phyloP scores from a whole-genome alignment of 768 basidiomycete species.

The Pleurotus djamor region DNA sequence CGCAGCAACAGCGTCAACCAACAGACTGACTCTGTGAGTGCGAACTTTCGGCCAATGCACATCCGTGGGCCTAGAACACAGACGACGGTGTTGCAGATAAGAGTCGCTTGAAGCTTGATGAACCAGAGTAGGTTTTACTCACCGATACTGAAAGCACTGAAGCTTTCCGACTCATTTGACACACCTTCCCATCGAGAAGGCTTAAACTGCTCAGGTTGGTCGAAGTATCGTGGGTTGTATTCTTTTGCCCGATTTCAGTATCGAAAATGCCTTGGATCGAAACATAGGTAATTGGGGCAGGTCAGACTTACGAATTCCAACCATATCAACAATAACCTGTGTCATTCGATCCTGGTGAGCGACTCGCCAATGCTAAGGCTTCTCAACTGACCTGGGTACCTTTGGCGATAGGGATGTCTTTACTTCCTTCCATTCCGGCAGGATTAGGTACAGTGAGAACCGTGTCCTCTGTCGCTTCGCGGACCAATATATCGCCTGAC shows the following conservation, averaged over 20 bases:
- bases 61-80: slow-evolving; percentile 41
- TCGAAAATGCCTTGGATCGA: not conserved
- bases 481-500: slow-evolving; percentile 35
- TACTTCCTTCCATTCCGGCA: slow-evolving; percentile 33
- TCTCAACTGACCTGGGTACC: slow-evolving; percentile 27
- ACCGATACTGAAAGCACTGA: slow-evolving; percentile 49
- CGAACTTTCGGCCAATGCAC: slow-evolving; percentile 57
- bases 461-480: slow-evolving; percentile 41
- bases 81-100: not conserved
- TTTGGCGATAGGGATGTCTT: slow-evolving; percentile 34
- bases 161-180: slow-evolving; percentile 37
- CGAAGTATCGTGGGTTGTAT: slow-evolving; percentile 48
- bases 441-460: slow-evolving; percentile 38
- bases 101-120: not conserved
- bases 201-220: slow-evolving; percentile 42
- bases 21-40: slow-evolving; percentile 47
- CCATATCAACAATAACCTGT: slow-evolving; percentile 42
- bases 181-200: slow-evolving; percentile 51
- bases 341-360: not conserved
- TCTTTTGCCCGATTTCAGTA: slow-evolving; percentile 22
- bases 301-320: slow-evolving; percentile 41
- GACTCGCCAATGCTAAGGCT: not conserved
- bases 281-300: not conserved
- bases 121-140: not conserved
- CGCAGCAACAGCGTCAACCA: slow-evolving; percentile 50